These are phyloP conservation scores for Olyra latifolia DNA, from an alignment of 176 grass and related monocot genomes.

Conservation along the genomic window DNA sequence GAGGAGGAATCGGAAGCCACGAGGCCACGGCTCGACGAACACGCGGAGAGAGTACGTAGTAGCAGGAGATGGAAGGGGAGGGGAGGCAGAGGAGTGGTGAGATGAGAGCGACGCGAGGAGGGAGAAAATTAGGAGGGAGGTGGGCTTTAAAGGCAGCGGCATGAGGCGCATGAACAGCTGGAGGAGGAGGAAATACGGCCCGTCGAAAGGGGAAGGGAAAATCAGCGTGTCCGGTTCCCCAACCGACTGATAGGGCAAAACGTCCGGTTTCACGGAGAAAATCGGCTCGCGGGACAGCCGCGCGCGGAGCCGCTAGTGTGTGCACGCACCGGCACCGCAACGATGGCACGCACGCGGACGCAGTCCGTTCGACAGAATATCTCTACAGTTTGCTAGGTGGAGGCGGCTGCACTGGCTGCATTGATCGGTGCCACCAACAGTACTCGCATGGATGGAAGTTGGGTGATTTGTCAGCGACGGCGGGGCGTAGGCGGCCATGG, in stretches of 20 bases:
- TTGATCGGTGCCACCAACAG: background rate
- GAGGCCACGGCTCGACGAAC: background rate
- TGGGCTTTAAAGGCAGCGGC: constrained; percentile 60
- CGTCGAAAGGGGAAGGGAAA: background rate
- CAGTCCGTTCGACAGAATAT: background rate
- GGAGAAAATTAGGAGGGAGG: constrained; percentile 27
- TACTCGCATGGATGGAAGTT: background rate
- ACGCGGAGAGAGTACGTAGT: background rate
- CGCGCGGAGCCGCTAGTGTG: background rate
- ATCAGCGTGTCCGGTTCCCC: background rate
- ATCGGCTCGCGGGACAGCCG: background rate
- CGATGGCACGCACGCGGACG: background rate
- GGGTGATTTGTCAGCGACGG: background rate
- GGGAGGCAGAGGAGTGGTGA: background rate
- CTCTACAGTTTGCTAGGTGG: background rate
- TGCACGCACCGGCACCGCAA: background rate
- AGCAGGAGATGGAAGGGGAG: background rate
- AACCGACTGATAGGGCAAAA: background rate
- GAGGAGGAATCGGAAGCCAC: background rate
- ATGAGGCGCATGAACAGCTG: constrained; percentile 60
- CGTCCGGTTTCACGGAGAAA: background rate
- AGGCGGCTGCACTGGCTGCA: background rate
- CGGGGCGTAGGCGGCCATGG: background rate
- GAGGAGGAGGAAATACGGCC: background rate
- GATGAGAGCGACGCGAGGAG: constrained; percentile 35